phyloP scores from a whole-genome alignment of 2,329 filamentous ascomycete species.

The Beauveria pseudobassiana region DNA sequence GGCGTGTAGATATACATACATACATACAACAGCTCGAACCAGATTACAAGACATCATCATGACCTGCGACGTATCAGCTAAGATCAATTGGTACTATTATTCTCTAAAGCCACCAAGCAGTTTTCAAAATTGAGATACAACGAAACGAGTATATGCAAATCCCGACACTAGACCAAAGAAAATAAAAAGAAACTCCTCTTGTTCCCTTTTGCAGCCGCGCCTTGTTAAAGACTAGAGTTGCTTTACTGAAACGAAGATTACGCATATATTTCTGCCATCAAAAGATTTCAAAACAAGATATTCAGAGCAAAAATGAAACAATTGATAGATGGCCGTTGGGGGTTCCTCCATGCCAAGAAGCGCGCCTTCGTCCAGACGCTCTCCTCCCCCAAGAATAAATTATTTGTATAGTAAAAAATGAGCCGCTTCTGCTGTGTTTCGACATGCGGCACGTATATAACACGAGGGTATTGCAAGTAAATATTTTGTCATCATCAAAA shows the following conservation, averaged over 20 bases:
- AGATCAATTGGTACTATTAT: background rate
- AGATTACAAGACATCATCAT: background rate
- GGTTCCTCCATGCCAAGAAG: background rate
- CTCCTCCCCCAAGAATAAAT: background rate
- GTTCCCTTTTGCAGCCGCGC: background rate
- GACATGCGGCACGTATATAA: slow-evolving; percentile 9
- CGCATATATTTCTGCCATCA: background rate
- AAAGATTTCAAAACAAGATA: background rate
- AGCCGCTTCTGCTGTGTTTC: slow-evolving; percentile 7
- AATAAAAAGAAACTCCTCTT: background rate
- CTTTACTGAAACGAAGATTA: background rate
- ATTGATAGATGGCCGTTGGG: background rate
- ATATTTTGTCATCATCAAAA: background rate
- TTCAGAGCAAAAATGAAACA: background rate
- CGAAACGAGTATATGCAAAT: background rate
- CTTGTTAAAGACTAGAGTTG: background rate
- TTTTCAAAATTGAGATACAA: background rate
- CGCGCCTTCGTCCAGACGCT: background rate
- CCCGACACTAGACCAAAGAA: background rate
- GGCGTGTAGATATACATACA: background rate
- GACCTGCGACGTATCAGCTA: background rate
- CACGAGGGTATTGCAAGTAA: slow-evolving; percentile 5
- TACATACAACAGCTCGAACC: background rate
- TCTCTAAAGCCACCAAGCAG: background rate
- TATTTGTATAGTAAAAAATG: background rate